Evolutionary conservation across 768 basidiomycete species (phyloP), one percentile per base, ranked within the genome.

Genomic region (Pisolithus albus): DNA sequence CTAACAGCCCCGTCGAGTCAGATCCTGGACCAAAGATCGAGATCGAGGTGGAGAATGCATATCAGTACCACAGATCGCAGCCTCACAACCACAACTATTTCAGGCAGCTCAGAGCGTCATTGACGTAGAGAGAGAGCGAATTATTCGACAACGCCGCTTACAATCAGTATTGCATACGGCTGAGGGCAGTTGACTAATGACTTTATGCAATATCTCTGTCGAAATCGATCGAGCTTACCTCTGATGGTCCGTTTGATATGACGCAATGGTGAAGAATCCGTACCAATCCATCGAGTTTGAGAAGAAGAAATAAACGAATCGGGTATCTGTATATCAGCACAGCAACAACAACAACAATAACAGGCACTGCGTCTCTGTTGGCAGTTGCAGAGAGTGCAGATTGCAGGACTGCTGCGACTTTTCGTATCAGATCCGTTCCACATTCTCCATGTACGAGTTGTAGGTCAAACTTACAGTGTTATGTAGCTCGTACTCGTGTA

Each of bases 201-300:
- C 56, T 84, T 85, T 70, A 82, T 76, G 26, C 86, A 73, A 59
- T 78, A 74, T 45, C 88, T 72, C 40, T 88, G 74, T 11, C 39
- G 18, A 8, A 10, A 24, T 28, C 16, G 23, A 5, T 24, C 10
- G 3, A n/a, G 46, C 63, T 8, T 52, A 73, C 75, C 62, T 72
- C 66, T 43, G 6, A 77, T 65, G 19, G 60, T 68, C 9, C 65
- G 66, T 42, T 77, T 72, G n/a, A 76, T 61, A 18, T 70, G 71
- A 21, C 51, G 50, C 40, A 84, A 59, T 0, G 79, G 74, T 0
- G 68, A 62, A 1, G 67, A 52, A 8, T 65, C 62, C 34, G 57
- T 16, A 23, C 21, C 21, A 23, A 23, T 4, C 21, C 21, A 23
- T 23, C 21, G 21, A 4, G 21, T 23, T 23, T 63, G 55, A 21